Base-by-base conservation (phyloP, 805 yeast genomes). In the Huiozyma sinensis region DNA sequence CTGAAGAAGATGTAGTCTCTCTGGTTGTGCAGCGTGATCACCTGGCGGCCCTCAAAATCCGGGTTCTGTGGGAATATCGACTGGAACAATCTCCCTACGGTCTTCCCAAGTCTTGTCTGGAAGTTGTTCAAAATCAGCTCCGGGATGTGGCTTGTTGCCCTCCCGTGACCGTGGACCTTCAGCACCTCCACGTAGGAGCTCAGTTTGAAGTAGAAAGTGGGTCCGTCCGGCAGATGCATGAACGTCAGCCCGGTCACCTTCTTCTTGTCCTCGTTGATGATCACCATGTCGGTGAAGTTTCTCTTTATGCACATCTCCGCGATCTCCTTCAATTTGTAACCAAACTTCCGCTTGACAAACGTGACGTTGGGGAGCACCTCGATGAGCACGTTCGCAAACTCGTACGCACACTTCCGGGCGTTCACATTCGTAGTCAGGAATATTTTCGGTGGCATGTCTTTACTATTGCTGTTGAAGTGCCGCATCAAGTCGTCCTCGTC, bases 1-100 rank as follows among this genome's bases (percentile, higher is more conserved):
- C 98, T 76, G 72, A 92, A 90, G 57, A 92, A 92, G 37, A 92
- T 84, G 61, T 74, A 92, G 63, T 92, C 98, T 70, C 98, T 75
- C 63, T 92, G 98, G 61, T 92, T 92, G 63, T 92, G 98, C 59
- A 92, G 67, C 0, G 98, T 92, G 29, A 92, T 82, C 38, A 87
- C 98, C 61, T 92, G 97, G 56, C 98, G 76, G 29, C 98, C 98
- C 62, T 84, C 83, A 54, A 92, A 77, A 58, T 92, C 97, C 1
- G 98, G 98, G 47, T 76, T 75, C 47, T 84, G 89, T 7, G 98
- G 98, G 66, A 90, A 87, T 36, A 92, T 69, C 1, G 95, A 78
- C 63, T 89, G 97, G 67, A 92, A 92, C 49, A 92, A 66, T 46
- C 94, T 73, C 31, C 96, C 97, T 6, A 90, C 94, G 0, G 97